A percentile compares a stretch with the other conserved stretches of the same genome.
phyloP scores from a whole-genome alignment of 1,284 basidiomycete genomes.

The Mycena sp. region DNA sequence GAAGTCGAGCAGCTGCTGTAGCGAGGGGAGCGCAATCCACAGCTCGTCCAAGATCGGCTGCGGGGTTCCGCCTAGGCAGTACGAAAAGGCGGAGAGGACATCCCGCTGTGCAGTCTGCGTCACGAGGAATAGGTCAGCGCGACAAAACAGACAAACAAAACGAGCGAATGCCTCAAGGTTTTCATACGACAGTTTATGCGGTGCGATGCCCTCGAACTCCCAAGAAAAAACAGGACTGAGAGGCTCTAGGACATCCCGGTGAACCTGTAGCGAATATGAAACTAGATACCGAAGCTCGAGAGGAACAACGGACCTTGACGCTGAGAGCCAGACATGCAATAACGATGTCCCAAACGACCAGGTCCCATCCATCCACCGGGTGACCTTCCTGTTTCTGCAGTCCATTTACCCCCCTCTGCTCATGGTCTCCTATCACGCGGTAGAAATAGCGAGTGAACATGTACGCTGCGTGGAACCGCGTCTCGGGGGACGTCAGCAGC shows the following conservation, averaged over 20 bases:
- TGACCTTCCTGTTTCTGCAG: conserved; percentile 20
- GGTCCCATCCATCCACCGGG: conserved; percentile 44
- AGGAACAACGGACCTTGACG: conserved; percentile 56
- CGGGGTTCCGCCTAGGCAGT: conserved; percentile 62
- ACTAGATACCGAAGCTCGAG: background rate
- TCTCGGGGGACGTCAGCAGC: conserved; percentile 59
- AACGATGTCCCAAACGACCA: conserved; percentile 61
- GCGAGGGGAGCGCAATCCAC: conserved; percentile 60
- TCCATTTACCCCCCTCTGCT: conserved; percentile 14
- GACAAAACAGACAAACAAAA: background rate
- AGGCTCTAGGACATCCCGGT: conserved; percentile 69
- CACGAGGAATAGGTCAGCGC: conserved; percentile 7
- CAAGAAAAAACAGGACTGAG: conserved; percentile 58
- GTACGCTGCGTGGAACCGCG: conserved; percentile 67
- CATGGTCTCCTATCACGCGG: conserved; percentile 38
- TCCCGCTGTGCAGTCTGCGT: conserved; percentile 64
- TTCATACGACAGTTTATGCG: conserved; percentile 52
- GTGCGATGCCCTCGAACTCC: conserved; percentile 60
- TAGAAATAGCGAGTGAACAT: conserved; percentile 63
- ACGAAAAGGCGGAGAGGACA: conserved; percentile 58
- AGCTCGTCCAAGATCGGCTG: conserved; percentile 66
- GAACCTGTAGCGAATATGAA: conserved; percentile 51
- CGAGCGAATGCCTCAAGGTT: conserved; percentile 58
- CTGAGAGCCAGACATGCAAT: conserved; percentile 64
- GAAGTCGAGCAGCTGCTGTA: conserved; percentile 53